Base-by-base conservation (phyloP, 2,329 filamentous ascomycete genomes). In the Botrytis aclada region DNA sequence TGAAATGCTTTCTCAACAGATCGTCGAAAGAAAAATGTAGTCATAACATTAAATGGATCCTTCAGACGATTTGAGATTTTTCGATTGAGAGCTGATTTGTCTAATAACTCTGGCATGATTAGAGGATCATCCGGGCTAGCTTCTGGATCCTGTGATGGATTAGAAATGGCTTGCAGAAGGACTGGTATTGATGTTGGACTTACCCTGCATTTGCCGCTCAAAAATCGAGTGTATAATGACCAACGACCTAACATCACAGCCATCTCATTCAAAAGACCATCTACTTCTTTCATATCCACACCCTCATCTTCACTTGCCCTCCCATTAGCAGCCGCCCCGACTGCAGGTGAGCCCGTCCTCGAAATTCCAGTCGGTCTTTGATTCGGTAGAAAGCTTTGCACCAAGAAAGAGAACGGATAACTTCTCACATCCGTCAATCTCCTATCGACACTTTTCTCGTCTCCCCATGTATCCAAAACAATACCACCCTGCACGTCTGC, bases 1-100 rank as follows among this genome's bases (percentile, higher is more conserved):
- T 99, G 95, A 82, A 99, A 99, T 0, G 96, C 94, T 82, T 98
- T 98, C 80, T 99, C 96, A 3, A 99, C 95, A 0, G 95, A 97
- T 66, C 96, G 89, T 10, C 97, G 91, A 84, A 98, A 95, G 88
- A 98, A 98, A 84, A 99, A 99, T 1, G 92, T 96, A 3, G 94
- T 94, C 91, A 99, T 95, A 73, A 88, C 84, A 80, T 97, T 97
- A 84, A 98, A 98, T 0, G 96, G 94, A 2, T 88, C 87, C 18
- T 90, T 87, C 1, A 99, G 87, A 74, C 91, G 91, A 69, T 89
- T 88, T 0, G 88, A 87, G 6, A 98, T 88, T 81, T 98, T 98
- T 75, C 88, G 90, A 78, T 89, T 87, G 32, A 99, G 86, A 71
- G 93, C 92, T 67, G 95, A 98, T 78, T 93, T 92, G 47, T 86